phyloP scores from a whole-genome alignment of 495 filamentous ascomycete species.

The Rusavskia elegans region DNA sequence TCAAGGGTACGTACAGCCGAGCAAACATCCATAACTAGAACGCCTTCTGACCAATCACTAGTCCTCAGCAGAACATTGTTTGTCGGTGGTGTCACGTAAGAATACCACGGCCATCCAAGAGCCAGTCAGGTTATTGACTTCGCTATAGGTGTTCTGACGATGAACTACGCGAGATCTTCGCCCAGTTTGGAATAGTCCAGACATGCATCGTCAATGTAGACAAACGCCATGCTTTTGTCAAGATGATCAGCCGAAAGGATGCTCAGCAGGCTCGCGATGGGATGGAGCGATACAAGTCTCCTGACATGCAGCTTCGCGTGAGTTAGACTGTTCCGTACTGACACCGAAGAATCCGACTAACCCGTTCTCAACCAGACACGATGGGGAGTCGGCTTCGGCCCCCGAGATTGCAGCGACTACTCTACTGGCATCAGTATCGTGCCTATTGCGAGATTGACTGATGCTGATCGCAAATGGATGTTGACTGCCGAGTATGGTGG shows the following conservation, averaged over 20 bases:
- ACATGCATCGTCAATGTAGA: slow-evolving; percentile 96
- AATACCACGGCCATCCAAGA: slow-evolving; percentile 6
- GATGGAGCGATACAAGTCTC: slow-evolving; percentile 65
- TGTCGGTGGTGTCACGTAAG: slow-evolving; percentile 88
- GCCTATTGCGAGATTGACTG: slow-evolving; percentile 78
- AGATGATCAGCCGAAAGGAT: slow-evolving; percentile 82
- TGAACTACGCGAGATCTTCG: slow-evolving; percentile 64
- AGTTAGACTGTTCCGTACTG: slow-evolving; percentile 17
- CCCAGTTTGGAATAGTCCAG: slow-evolving; percentile 70
- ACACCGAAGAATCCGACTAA: slow-evolving; percentile 9
- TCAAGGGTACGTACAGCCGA: slow-evolving; percentile 47
- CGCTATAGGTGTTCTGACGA: slow-evolving; percentile 51
- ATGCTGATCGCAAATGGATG: slow-evolving; percentile 97
- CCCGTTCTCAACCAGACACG: slow-evolving; percentile 44
- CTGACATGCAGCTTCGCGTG: slow-evolving; percentile 65
- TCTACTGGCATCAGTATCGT: slow-evolving; percentile 83
- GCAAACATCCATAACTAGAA: background rate
- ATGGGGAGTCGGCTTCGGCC: slow-evolving; percentile 96
- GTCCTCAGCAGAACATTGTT: slow-evolving; percentile 92
- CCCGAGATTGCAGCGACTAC: slow-evolving; percentile 95
- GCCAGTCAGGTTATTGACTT: slow-evolving; percentile 4
- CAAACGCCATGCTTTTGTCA: slow-evolving; percentile 96
- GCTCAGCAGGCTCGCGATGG: slow-evolving; percentile 72
- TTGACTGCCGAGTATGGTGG: slow-evolving; percentile 85
- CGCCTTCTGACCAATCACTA: slow-evolving; percentile 11